Evolutionary conservation across 768 basidiomycete species (phyloP).

Genomic region (Hemileccinum rubropunctum): DNA sequence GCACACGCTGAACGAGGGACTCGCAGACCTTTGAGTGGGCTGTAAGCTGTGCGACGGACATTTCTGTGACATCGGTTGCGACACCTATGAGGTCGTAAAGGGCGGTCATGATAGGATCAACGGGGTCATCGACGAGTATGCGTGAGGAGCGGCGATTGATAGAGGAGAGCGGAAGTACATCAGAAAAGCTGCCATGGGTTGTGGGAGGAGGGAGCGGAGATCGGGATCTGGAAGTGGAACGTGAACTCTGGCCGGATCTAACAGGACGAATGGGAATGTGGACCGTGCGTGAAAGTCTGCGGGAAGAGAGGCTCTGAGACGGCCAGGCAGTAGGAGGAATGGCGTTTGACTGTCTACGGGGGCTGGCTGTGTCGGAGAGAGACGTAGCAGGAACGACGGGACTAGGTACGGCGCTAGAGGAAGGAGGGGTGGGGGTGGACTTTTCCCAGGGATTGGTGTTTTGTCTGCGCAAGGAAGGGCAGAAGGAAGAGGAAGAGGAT

Average conservation of each 20-base stretch:
- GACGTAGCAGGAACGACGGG: constrained; percentile 58
- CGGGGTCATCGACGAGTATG: constrained; percentile 78
- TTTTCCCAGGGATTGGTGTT: constrained; percentile 66
- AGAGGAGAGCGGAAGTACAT: constrained; percentile 43
- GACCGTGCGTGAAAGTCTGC: constrained; percentile 81
- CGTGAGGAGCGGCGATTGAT: constrained; percentile 76
- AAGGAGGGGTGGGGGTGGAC: constrained; percentile 45
- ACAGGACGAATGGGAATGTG: constrained; percentile 68
- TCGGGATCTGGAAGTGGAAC: constrained; percentile 91
- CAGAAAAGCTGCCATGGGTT: constrained; percentile 63
- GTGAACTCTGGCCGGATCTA: constrained; percentile 79
- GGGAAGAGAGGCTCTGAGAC: constrained; percentile 56
- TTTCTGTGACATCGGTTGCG: constrained; percentile 91
- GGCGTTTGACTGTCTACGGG: constrained; percentile 58
- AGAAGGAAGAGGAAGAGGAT: constrained; percentile 57
- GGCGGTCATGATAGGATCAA: constrained; percentile 86
- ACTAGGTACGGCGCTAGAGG: constrained; percentile 56
- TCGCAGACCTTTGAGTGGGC: constrained; percentile 83
- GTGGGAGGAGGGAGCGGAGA: constrained; percentile 81
- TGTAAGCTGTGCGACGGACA: constrained; percentile 82
- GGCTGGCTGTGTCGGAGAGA: constrained; percentile 61
- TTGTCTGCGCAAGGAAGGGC: constrained; percentile 69
- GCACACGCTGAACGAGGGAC: constrained; percentile 84
- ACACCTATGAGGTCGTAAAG: constrained; percentile 91
- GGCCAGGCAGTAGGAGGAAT: constrained; percentile 54